Evolutionary conservation across 495 filamentous ascomycete species (phyloP), one percentile per base, ranked within the genome.

Genomic region (Penicillium egyptiacum): DNA sequence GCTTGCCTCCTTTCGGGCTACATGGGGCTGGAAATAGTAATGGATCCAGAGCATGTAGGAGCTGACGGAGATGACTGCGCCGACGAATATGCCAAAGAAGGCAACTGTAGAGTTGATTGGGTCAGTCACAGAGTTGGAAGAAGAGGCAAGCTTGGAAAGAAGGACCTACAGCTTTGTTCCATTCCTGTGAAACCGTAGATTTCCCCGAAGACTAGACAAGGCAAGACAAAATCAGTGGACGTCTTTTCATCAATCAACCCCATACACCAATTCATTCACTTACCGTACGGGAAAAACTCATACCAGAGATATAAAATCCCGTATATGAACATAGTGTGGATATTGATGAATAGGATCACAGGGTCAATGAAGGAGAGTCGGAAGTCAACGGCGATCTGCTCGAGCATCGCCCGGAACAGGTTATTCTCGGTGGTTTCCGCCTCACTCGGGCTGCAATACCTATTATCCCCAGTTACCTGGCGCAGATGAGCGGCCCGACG

Each of bases 401-500:
- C 37, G 28, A 61, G 12, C 10, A 51, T 37, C 33, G 22, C 17
- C n/a, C 31, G 10, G 19, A 16, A 2, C 12, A 40, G 33, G 12
- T 51, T 40, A 16, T 40, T 23, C 12, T 42, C 26, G 17, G 40
- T 31, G 17, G 35, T 20, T 53, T 43, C 16, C 9, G 11, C 11
- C 26, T 44, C 26, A 54, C 33, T 19, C n/a, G 22, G 41, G 33
- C 26, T 48, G 4, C 10, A 16, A 16, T 48, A 48, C 14, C 8
- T 10, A 33, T 4, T 6, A 46, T 46, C 14, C 3, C 43, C 43
- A 3, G 42, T 61, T 53, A 3, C 44, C 42, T 28, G 40, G 53
- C 22, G 37, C n/a, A 47, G 76, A 70, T 0, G 82, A 70, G 26
- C 77, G 74, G 80, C 80, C 31, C 80, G 75, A 17, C 78, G 78